These are phyloP conservation scores for Phytophthora sojae DNA, from an alignment of 352 stramenopile genomes.

Conservation along the genomic window DNA sequence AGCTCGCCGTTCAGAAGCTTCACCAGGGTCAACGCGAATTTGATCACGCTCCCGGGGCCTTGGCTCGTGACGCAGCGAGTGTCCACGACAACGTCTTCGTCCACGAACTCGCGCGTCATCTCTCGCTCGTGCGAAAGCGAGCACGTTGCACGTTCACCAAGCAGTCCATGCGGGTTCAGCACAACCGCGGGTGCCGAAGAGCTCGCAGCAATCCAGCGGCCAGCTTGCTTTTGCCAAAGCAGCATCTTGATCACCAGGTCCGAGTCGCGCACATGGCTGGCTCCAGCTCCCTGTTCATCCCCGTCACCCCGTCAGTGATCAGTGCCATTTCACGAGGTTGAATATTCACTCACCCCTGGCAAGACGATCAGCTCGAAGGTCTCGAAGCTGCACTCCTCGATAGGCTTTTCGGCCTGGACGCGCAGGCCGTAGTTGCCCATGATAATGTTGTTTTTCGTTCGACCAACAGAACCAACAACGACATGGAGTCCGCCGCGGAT, in stretches of 20 bases:
- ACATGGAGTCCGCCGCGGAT: slow-evolving; percentile 67
- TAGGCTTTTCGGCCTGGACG: slow-evolving; percentile 66
- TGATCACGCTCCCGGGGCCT: slow-evolving; percentile 55
- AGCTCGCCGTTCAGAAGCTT: slow-evolving; percentile 58
- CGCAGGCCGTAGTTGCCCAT: slow-evolving; percentile 67
- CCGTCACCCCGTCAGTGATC: background rate
- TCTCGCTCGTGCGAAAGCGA: slow-evolving; percentile 46
- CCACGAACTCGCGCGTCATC: slow-evolving; percentile 55
- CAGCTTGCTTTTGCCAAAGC: slow-evolving; percentile 55
- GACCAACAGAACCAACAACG: slow-evolving; percentile 56
- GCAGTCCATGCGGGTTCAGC: slow-evolving; percentile 52
- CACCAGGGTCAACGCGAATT: slow-evolving; percentile 64
- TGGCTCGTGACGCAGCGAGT: slow-evolving; percentile 67
- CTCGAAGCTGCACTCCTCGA: slow-evolving; percentile 73
- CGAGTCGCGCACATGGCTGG: slow-evolving; percentile 55
- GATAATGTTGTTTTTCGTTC: slow-evolving; percentile 69
- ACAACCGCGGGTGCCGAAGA: slow-evolving; percentile 59
- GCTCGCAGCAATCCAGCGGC: slow-evolving; percentile 61
- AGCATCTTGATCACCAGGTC: slow-evolving; percentile 74
- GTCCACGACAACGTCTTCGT: slow-evolving; percentile 70
- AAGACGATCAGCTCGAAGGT: slow-evolving; percentile 77
- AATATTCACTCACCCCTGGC: slow-evolving; percentile 53
- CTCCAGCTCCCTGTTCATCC: slow-evolving; percentile 50
- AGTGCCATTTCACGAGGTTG: background rate
- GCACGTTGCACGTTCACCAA: slow-evolving; percentile 59